Conservation (phyloP, 2,329 filamentous ascomycete genomes). For the Ramularia collo-cygni region DNA sequence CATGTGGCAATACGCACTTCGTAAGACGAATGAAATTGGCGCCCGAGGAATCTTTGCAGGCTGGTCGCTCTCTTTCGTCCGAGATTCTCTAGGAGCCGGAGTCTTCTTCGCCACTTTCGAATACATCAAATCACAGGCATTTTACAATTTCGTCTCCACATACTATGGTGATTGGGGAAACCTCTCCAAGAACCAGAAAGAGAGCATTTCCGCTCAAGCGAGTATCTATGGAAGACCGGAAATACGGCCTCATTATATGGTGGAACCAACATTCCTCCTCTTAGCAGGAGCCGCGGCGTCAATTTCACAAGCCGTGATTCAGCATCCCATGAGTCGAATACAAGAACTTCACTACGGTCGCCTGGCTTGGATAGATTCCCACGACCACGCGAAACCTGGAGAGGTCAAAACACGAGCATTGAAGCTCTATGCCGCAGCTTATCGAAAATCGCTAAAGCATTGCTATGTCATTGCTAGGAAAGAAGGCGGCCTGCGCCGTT, state of each 20-base stretch:
- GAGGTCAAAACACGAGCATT: conserved; percentile 44
- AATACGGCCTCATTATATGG: conserved; percentile 66
- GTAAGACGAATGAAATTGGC: conserved; percentile 65
- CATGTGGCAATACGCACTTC: conserved; percentile 66
- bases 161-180: conserved; percentile 52
- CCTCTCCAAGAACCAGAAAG: conserved; percentile 28
- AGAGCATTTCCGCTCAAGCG: conserved; percentile 25
- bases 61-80: conserved; percentile 61
- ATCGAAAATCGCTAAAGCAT: conserved; percentile 59
- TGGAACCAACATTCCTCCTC: conserved; percentile 66
- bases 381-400: conserved; percentile 37
- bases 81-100: conserved; percentile 63
- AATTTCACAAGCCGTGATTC: conserved; percentile 59
- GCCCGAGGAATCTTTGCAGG: conserved; percentile 66
- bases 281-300: conserved; percentile 63
- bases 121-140: conserved; percentile 65
- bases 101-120: conserved; percentile 72
- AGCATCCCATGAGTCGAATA: conserved; percentile 65
- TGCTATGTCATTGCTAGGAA: conserved; percentile 54
- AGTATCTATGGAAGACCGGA: conserved; percentile 33
- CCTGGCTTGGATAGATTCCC: conserved; percentile 63
- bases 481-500: conserved; percentile 51
- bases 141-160: conserved; percentile 64
- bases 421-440: conserved; percentile 62
- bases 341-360: conserved; percentile 68